Base-by-base conservation (phyloP, 2,329 filamentous ascomycete species). In the Colletotrichum sp. region DNA sequence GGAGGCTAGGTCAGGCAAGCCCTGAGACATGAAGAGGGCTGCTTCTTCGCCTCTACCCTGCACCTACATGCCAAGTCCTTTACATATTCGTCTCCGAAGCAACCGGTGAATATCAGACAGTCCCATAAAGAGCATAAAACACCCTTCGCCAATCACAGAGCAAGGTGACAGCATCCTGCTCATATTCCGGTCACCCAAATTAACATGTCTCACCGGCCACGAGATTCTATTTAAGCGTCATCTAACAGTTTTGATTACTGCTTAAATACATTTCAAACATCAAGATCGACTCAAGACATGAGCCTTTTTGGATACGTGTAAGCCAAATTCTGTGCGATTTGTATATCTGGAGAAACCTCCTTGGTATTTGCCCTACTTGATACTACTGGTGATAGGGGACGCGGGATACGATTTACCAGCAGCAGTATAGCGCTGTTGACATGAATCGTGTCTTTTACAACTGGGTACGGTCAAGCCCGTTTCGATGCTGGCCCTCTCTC, bases 121-220 rank as follows among this genome's bases (percentile, higher is more conserved):
- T 12, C 4, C 18, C 0, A 0, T 2, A 0, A n/a, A 12, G 0
- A n/a, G 9, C 38, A 48, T 18, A 10, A 0, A 48, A n/a, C 9
- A 48, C 38, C 18, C 18, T n/a, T 12, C 38, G 10, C 5, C 2
- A 0, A 48, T 18, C 18, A 0, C 4, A 48, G 38, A 48, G 7
- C 38, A 1, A 48, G 43, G 43, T 48, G 43, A 13, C 9, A 21
- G 18, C 43, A 21, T 48, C 43, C 5, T 48, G 18, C 9, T 48
- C 18, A 21, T 0, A 5, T n/a, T n/a, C 38, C 9, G 18, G 10
- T 5, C 5, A 48, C 1, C 18, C 5, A 10, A 21, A 48, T 18
- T n/a, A 43, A 0, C 38, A 43, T 43, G 38, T n/a, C 18, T 43
- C 16, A 1, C 2, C 18, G 38, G 38, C 4, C 38, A 5, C 38